Evolutionary conservation across 495 filamentous ascomycete species (phyloP).

Genomic region (Pyrenopolyporus hunteri): DNA sequence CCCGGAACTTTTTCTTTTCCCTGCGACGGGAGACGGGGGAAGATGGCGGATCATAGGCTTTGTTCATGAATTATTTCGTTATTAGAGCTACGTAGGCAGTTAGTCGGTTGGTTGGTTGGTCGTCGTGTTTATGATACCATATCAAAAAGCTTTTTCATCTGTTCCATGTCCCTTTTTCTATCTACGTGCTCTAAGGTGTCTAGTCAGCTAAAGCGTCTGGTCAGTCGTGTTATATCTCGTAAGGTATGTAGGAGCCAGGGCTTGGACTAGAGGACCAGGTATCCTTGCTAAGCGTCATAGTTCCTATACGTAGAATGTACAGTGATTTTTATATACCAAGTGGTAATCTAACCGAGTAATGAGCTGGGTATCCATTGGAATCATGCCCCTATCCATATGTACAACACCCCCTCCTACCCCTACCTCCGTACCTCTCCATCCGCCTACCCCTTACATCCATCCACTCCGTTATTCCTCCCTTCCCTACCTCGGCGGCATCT

Average conservation of each 20-base stretch:
- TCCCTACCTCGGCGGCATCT: background rate
- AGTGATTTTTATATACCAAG: background rate
- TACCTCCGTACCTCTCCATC: background rate
- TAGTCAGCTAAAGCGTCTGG: too few relatives aligned
- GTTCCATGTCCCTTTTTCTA: background rate
- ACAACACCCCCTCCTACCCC: background rate
- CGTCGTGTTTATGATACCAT: slow-evolving; percentile 27
- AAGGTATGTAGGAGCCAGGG: too few relatives aligned
- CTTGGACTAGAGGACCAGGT: too few relatives aligned
- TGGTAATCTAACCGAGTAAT: slow-evolving; percentile 3
- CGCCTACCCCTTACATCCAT: background rate
- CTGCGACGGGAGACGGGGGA: background rate
- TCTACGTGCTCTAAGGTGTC: too few relatives aligned
- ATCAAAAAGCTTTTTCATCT: slow-evolving; percentile 20
- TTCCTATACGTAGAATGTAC: too few relatives aligned
- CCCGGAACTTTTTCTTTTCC: background rate
- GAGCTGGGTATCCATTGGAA: slow-evolving; percentile 34
- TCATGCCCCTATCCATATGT: slow-evolving; percentile 1
- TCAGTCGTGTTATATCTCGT: too few relatives aligned
- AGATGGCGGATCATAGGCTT: background rate
- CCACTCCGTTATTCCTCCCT: background rate
- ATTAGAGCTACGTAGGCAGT: background rate
- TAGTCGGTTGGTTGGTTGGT: background rate
- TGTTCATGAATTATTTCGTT: too few relatives aligned
- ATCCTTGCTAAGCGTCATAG: too few relatives aligned